A percentile compares a stretch with the other conserved stretches of the same genome.
Evolutionary conservation across 768 basidiomycete species (phyloP).

Genomic region (Lentinula boryana): DNA sequence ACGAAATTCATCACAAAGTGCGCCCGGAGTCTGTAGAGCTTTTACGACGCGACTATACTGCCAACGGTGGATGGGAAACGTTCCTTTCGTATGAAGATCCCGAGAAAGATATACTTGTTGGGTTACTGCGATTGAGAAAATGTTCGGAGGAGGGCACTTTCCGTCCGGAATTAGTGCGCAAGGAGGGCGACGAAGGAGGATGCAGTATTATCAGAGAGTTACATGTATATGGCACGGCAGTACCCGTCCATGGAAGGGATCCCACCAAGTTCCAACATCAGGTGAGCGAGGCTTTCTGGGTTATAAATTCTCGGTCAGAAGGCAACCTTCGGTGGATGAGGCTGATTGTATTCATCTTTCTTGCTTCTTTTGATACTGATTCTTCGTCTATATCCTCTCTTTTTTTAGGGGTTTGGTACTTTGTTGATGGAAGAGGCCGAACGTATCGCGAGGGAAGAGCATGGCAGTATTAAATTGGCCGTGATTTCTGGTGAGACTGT

Average conservation of each 20-base stretch:
- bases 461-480: conserved; percentile 92
- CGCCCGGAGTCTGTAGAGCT: conserved; percentile 94
- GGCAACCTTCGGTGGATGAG: not conserved
- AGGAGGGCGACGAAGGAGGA: conserved; percentile 66
- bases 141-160: conserved; percentile 98
- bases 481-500: conserved; percentile 80
- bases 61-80: conserved; percentile 99
- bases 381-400: conserved; percentile 2
- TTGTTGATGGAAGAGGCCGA: conserved; percentile 99
- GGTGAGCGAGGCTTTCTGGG: conserved; percentile 27
- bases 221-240: conserved; percentile 97
- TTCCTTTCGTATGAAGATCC: conserved; percentile 99
- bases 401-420: conserved; percentile 83
- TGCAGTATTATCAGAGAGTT: conserved; percentile 93
- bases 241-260: conserved; percentile 94
- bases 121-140: conserved; percentile 85
- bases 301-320: not conserved
- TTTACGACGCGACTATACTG: conserved; percentile 89
- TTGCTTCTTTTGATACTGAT: conserved; percentile 4
- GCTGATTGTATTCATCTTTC: not conserved
- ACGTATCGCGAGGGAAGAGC: conserved; percentile 94
- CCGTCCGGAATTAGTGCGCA: conserved; percentile 80
- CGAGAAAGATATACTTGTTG: conserved; percentile 92
- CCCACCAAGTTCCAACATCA: conserved; percentile 98
- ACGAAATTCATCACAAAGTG: conserved; percentile 98